Evolutionary conservation across 2,329 filamentous ascomycete species (phyloP).

Genomic region (Penicillium sp.): DNA sequence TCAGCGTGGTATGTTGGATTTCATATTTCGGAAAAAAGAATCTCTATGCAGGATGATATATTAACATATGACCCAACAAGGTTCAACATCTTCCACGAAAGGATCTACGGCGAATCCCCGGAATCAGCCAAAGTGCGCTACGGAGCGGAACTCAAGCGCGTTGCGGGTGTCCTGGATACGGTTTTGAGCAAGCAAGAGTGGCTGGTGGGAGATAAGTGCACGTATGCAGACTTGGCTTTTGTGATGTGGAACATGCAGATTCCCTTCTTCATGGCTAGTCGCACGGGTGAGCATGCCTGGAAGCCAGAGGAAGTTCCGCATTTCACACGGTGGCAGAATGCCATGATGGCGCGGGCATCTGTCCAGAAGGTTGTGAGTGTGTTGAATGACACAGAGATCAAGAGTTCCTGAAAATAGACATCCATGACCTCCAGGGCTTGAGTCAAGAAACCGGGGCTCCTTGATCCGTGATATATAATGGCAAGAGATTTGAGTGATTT

Average conservation of each 20-base stretch:
- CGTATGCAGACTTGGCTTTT: conserved; percentile 45
- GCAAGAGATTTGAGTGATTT: too few relatives aligned
- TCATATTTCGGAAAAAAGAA: conserved; percentile 22
- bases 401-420: neutral
- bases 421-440: too few relatives aligned
- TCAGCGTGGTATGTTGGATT: conserved; percentile 44
- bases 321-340: neutral
- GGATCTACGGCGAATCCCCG: conserved; percentile 5
- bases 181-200: conserved; percentile 37
- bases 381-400: neutral
- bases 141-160: conserved; percentile 45
- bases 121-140: conserved; percentile 51
- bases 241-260: conserved; percentile 32
- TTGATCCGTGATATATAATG: too few relatives aligned
- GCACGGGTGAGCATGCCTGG: neutral
- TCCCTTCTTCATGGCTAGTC: neutral
- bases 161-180: conserved; percentile 47
- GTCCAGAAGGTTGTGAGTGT: neutral
- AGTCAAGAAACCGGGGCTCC: too few relatives aligned
- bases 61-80: neutral
- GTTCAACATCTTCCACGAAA: neutral
- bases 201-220: conserved; percentile 45
- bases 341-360: neutral
- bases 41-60: too few relatives aligned
- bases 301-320: neutral